phyloP scores from a whole-genome alignment of 2,329 filamentous ascomycete genomes.

The Colletotrichum euphorbiae region DNA sequence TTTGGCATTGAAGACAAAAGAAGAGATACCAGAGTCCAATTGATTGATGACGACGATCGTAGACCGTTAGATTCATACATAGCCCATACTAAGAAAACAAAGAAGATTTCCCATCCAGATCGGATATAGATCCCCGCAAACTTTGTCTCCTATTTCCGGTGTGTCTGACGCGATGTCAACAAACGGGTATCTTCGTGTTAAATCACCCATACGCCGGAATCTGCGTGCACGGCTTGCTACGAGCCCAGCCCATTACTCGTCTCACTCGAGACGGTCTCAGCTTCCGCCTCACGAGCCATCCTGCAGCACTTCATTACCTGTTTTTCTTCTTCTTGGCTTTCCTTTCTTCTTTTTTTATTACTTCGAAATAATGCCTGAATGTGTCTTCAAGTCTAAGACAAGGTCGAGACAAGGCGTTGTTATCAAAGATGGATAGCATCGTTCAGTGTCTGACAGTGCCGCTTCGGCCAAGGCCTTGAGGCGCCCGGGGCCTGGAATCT shows the following conservation, averaged over 20 bases:
- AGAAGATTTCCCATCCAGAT: constrained; percentile 21
- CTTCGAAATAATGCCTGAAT: neutral
- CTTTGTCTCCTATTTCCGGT: neutral
- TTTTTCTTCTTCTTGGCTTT: too few relatives aligned
- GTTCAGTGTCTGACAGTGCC: constrained; percentile 36
- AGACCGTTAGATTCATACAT: constrained; percentile 36
- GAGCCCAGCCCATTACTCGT: constrained; percentile 16
- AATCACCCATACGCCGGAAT: constrained; percentile 25
- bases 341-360: neutral
- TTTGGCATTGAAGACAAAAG: constrained; percentile 13
- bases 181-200: constrained; percentile 39
- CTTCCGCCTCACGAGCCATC: constrained; percentile 5
- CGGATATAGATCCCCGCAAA: neutral
- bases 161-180: constrained; percentile 23
- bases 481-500: constrained; percentile 28
- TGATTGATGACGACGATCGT: constrained; percentile 30
- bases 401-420: constrained; percentile 4
- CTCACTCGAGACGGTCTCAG: neutral
- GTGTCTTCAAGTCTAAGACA: neutral
- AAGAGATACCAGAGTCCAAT: constrained; percentile 36
- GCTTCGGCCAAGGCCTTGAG: constrained; percentile 32
- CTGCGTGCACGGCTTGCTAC: constrained; percentile 6
- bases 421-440: neutral
- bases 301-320: neutral
- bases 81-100: constrained; percentile 31